Evolutionary conservation across 2,329 filamentous ascomycete species (phyloP).

Genomic region (Colletotrichum theobromicola): DNA sequence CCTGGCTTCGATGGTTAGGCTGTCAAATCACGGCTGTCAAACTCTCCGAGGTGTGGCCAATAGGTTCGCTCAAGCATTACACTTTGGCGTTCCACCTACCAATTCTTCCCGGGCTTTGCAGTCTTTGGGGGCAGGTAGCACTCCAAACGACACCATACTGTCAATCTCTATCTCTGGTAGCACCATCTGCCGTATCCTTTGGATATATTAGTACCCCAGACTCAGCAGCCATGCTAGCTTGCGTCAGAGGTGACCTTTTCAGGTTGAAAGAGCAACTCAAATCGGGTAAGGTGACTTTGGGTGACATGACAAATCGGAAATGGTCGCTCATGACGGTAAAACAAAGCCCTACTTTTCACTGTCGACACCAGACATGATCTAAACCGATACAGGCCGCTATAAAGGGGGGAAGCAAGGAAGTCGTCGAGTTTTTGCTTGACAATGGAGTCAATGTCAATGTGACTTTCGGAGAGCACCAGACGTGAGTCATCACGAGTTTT

Average conservation of each 20-base stretch:
- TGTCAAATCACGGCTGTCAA: no score
- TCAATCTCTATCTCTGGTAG: not conserved
- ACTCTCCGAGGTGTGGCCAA: no score
- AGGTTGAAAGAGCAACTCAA: not conserved
- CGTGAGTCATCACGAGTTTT: not conserved
- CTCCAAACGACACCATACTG: not conserved
- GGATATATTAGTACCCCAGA: not conserved
- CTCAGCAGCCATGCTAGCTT: not conserved
- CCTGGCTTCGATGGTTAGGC: no score
- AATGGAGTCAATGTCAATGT: not conserved
- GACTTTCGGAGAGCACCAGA: not conserved
- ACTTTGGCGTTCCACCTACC: not conserved
- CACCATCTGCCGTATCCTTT: not conserved
- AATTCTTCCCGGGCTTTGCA: not conserved
- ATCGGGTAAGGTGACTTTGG: not conserved
- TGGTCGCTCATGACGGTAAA: not conserved
- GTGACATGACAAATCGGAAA: not conserved
- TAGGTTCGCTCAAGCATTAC: no score
- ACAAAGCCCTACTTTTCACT: no score
- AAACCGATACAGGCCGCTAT: no score
- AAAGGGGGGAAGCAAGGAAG: not conserved
- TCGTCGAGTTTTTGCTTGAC: not conserved
- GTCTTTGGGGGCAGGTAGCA: not conserved
- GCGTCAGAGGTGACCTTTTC: not conserved
- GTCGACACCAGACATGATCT: no score